Evolutionary conservation across 1,284 basidiomycete genomes (phyloP).

Genomic region (Microbotryomycetes sp.): DNA sequence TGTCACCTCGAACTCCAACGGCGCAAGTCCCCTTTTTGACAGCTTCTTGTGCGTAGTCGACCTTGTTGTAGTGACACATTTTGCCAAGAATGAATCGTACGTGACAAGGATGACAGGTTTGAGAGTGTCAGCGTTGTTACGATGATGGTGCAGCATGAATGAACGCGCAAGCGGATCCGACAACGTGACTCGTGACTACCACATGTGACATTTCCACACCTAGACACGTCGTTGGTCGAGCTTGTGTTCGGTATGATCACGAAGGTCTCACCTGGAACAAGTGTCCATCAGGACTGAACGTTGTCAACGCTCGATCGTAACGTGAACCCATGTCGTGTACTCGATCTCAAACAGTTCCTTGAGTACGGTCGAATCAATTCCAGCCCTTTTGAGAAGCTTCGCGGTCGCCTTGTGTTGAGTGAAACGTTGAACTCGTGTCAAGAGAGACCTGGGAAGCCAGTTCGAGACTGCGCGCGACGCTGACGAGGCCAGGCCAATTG

Average conservation of each 20-base stretch:
- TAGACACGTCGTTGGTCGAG: no score
- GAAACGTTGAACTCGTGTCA: background rate
- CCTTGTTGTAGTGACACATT: constrained; percentile 53
- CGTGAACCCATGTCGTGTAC: background rate
- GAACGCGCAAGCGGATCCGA: background rate
- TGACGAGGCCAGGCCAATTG: no score
- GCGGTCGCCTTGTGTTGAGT: no score
- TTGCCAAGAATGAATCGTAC: background rate
- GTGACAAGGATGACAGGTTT: background rate
- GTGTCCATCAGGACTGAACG: constrained; percentile 92
- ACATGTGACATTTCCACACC: no score
- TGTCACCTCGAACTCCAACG: constrained; percentile 90
- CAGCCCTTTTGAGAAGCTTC: no score
- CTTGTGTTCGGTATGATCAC: no score
- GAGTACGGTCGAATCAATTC: no score
- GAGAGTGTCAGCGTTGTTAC: background rate
- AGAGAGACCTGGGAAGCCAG: background rate
- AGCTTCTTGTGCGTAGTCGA: constrained; percentile 96
- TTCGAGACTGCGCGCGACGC: background rate
- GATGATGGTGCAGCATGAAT: background rate
- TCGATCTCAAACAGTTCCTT: no score
- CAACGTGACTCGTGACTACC: no score
- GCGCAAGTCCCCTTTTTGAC: constrained; percentile 97
- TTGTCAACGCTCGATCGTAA: constrained; percentile 60
- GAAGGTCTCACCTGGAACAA: constrained; percentile 69